A percentile compares a stretch with the other conserved stretches of the same genome.
Conservation (phyloP, 495 filamentous ascomycete species). For the Massariosphaeria phaeospora region DNA sequence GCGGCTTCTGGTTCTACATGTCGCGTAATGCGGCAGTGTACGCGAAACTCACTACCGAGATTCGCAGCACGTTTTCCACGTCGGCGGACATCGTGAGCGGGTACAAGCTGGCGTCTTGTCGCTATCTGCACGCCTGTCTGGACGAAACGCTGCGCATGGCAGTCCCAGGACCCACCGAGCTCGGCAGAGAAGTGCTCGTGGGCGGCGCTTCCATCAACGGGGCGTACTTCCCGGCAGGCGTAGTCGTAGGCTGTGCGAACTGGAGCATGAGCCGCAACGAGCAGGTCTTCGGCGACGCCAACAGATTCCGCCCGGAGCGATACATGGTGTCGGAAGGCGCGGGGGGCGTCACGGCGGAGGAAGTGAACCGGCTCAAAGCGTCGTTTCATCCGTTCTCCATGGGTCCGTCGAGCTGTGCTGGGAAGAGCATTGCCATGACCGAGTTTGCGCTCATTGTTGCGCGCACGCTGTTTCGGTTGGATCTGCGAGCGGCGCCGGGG, state of each 20-base stretch:
- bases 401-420: slow-evolving; percentile 49
- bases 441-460: slow-evolving; percentile 34
- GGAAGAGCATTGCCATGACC: slow-evolving; percentile 46
- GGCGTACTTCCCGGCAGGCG: slow-evolving; percentile 48
- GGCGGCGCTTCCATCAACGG: slow-evolving; percentile 54
- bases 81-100: slow-evolving; percentile 46
- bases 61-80: slow-evolving; percentile 40
- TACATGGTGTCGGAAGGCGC: slow-evolving; percentile 24
- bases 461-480: neutral
- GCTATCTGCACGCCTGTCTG: slow-evolving; percentile 55
- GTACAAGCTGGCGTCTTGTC: slow-evolving; percentile 39
- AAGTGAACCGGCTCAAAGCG: neutral
- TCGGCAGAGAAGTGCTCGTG: slow-evolving; percentile 56
- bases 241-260: slow-evolving; percentile 17
- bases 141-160: slow-evolving; percentile 63
- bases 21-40: neutral
- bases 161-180: slow-evolving; percentile 54
- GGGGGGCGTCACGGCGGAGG: slow-evolving; percentile 7
- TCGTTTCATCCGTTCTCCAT: slow-evolving; percentile 41
- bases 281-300: slow-evolving; percentile 8
- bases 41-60: neutral
- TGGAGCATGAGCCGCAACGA: slow-evolving; percentile 14
- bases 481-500: neutral
- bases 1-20: slow-evolving; percentile 9
- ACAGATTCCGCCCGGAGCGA: slow-evolving; percentile 18